These are phyloP conservation scores for Scopulariopsis brevicaulis DNA, from an alignment of 2,329 filamentous ascomycete genomes.

Conservation along the genomic window DNA sequence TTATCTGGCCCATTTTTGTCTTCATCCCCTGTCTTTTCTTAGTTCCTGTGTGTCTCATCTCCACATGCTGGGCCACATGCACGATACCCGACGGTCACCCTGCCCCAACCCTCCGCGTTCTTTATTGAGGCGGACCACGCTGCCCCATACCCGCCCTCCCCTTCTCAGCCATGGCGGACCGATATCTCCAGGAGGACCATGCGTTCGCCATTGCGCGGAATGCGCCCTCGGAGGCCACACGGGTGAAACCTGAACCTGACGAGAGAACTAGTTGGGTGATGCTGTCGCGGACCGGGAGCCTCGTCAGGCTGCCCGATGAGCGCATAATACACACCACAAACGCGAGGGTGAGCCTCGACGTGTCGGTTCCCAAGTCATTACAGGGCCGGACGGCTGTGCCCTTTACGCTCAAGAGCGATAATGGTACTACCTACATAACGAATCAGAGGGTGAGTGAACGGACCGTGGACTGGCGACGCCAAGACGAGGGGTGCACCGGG, in stretches of 20 bases:
- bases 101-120: neutral
- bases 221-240: constrained; percentile 15
- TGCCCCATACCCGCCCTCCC: neutral
- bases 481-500: neutral
- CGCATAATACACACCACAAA: constrained; percentile 71
- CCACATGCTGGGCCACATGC: constrained; percentile 2
- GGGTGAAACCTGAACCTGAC: constrained; percentile 32
- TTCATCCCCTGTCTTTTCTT: constrained; percentile 4
- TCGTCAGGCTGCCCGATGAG: constrained; percentile 79
- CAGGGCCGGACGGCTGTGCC: constrained; percentile 31
- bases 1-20: neutral
- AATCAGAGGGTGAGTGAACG: constrained; percentile 64
- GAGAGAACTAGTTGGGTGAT: constrained; percentile 71
- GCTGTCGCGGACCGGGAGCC: constrained; percentile 62
- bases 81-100: neutral
- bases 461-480: neutral
- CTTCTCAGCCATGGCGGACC: constrained; percentile 26
- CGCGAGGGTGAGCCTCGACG: constrained; percentile 62
- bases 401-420: constrained; percentile 46
- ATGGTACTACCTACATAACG: constrained; percentile 69
- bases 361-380: constrained; percentile 60
- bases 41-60: constrained; percentile 4
- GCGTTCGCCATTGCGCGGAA: constrained; percentile 27
- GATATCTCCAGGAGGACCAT: constrained; percentile 28
- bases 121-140: neutral